Conservation (phyloP, 1,139 yeast genomes). For the Lipomyces yarrowii region DNA sequence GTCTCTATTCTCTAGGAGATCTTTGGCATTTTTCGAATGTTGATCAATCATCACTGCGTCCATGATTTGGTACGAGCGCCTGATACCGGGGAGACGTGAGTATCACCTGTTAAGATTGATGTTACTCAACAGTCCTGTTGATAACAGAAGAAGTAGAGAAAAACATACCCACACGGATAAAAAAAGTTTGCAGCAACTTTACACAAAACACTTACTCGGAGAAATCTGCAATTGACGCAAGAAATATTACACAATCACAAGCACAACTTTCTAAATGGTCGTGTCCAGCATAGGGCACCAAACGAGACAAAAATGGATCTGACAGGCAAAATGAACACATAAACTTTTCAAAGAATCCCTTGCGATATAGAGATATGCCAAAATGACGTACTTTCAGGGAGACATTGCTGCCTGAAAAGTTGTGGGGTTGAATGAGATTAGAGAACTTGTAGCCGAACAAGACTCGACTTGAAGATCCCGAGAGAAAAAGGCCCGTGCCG, state of each 20-base stretch:
- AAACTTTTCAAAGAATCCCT: neutral
- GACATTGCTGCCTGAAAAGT: neutral
- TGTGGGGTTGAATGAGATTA: neutral
- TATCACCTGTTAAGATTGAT: neutral
- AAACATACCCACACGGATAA: neutral
- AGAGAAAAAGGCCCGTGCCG: neutral
- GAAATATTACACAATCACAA: neutral
- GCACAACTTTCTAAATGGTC: too few species aligned
- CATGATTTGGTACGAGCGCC: neutral
- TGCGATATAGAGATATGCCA: neutral
- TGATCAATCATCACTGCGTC: conserved; percentile 8
- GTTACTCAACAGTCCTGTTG: neutral
- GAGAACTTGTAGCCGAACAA: neutral
- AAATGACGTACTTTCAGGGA: neutral
- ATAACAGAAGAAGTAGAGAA: neutral
- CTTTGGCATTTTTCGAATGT: conserved; percentile 20
- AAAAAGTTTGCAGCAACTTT: neutral
- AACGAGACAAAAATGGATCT: neutral
- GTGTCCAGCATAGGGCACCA: neutral
- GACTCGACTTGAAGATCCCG: neutral
- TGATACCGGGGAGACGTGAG: neutral
- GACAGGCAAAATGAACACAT: neutral
- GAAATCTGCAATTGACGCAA: neutral
- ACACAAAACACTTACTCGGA: neutral
- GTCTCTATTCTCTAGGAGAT: conserved; percentile 27